Evolutionary conservation across 2,329 filamentous ascomycete genomes (phyloP).

Genomic region (Sphaerostilbella broomeana): DNA sequence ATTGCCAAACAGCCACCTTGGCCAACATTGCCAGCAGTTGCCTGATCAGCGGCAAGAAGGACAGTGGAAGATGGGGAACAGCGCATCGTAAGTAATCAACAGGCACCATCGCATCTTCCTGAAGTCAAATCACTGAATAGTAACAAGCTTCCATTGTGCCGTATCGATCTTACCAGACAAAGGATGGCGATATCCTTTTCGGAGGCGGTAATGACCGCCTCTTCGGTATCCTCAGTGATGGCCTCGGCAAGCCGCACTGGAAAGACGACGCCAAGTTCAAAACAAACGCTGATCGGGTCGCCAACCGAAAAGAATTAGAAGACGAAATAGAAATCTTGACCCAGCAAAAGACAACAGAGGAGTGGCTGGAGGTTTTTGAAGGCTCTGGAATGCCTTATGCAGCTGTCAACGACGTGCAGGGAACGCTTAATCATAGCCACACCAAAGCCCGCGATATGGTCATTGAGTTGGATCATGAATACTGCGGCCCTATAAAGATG

Average conservation of each 20-base stretch:
- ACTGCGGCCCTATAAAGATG: slow-evolving; percentile 79
- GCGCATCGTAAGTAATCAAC: slow-evolving; percentile 66
- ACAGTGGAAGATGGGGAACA: slow-evolving; percentile 89
- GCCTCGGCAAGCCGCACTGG: slow-evolving; percentile 53
- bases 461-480: slow-evolving; percentile 72
- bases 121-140: background rate
- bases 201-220: slow-evolving; percentile 68
- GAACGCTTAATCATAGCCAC: slow-evolving; percentile 76
- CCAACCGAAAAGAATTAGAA: slow-evolving; percentile 72
- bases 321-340: slow-evolving; percentile 71
- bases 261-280: slow-evolving; percentile 52
- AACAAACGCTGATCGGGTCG: slow-evolving; percentile 57
- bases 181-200: slow-evolving; percentile 63
- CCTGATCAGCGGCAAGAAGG: slow-evolving; percentile 78
- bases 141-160: slow-evolving; percentile 82
- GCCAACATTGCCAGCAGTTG: slow-evolving; percentile 94
- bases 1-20: slow-evolving; percentile 90
- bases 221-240: slow-evolving; percentile 58
- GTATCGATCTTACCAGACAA: slow-evolving; percentile 76
- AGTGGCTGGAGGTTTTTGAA: slow-evolving; percentile 83
- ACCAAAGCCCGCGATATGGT: slow-evolving; percentile 85
- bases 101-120: background rate
- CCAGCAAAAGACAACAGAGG: slow-evolving; percentile 67
- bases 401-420: slow-evolving; percentile 87
- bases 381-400: slow-evolving; percentile 90